Evolutionary conservation across 345 rosid species (phyloP), one percentile per base, ranked within the genome.

Genomic region (Barbarea vulgaris): DNA sequence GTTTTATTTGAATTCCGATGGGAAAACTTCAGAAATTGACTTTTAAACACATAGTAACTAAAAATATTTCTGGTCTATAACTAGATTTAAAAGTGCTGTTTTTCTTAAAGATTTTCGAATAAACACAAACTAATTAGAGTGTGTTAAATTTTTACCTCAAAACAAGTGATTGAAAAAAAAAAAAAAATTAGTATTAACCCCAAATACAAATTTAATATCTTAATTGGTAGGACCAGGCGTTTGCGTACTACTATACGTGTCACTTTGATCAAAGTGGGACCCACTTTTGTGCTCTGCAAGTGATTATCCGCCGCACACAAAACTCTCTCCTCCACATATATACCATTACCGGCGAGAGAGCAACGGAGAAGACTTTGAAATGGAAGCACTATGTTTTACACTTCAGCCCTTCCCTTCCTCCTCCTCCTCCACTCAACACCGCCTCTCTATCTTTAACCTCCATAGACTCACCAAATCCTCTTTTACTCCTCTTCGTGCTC

Each of bases 311-410:
- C 50, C 50, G 72, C 65, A 64, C 65, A 64, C 65, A 64, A 24
- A 64, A 64, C 3, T 54, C 1, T 64, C 41, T 15, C 50, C 31
- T 28, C 57, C 56, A 44, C 44, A 62, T 6, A 39, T 9, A 27
- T 6, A 61, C 4, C 65, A 55, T 64, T 17, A 8, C 72, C 78
- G 72, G 60, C 71, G 42, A 48, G 5, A 59, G 58, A 47, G 22
- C 50, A 46, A 46, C 13, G 48, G 18, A 34, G 67, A 36, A 60
- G 42, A 4, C 30, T 28, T 6, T 4, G 19, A 33, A 74, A 88
- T 88, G 93, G 89, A 88, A 75, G 87, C 74, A 15, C 69, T 56
- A 3, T 85, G 54, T 19, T 67, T 65, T 7, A 74, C 82, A 18
- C 17, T 76, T 42, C 80, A 71, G 58, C 59, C 64, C 6, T 41